A percentile compares a stretch with the other conserved stretches of the same genome.
phyloP scores from a whole-genome alignment of 495 filamentous ascomycete species.

The Elaphomyces granulatus region DNA sequence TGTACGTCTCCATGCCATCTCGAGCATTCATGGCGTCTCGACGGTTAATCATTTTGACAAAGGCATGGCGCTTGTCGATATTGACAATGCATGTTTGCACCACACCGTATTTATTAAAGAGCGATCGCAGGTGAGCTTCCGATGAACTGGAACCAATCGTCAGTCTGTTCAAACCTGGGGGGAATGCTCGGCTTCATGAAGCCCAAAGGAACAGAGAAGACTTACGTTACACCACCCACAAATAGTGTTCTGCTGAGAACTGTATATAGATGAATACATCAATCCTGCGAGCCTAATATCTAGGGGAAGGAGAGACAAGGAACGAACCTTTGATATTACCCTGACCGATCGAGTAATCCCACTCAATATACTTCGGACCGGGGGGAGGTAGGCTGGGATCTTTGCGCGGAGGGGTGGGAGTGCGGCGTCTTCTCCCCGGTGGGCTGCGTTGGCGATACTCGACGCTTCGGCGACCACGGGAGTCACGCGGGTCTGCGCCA shows the following conservation, averaged over 20 bases:
- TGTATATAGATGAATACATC: too few relatives aligned
- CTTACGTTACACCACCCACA: conserved; percentile 88
- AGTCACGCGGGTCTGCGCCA: conserved; percentile 42
- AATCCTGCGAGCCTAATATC: too few relatives aligned
- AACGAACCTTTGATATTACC: conserved; percentile 65
- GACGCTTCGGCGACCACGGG: conserved; percentile 39
- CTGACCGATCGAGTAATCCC: conserved; percentile 56
- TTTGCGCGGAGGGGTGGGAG: conserved; percentile 41
- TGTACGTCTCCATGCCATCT: conserved; percentile 76
- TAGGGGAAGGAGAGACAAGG: too few relatives aligned
- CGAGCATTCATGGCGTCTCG: conserved; percentile 71
- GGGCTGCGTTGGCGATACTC: conserved; percentile 84
- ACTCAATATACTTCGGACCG: conserved; percentile 64
- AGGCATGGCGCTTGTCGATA: conserved; percentile 91
- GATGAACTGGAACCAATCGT: conserved; percentile 40
- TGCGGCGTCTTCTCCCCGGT: conserved; percentile 43
- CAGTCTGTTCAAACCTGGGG: too few relatives aligned
- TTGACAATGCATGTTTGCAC: conserved; percentile 98
- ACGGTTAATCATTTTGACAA: conserved; percentile 94
- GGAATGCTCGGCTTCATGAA: too few relatives aligned
- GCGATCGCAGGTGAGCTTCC: conserved; percentile 61
- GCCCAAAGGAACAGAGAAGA: too few relatives aligned
- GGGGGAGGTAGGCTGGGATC: conserved; percentile 41
- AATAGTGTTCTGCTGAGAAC: conserved; percentile 92
- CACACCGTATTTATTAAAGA: conserved; percentile 65